Conservation (phyloP, 495 filamentous ascomycete species). For the Podospora pseudocomata region DNA sequence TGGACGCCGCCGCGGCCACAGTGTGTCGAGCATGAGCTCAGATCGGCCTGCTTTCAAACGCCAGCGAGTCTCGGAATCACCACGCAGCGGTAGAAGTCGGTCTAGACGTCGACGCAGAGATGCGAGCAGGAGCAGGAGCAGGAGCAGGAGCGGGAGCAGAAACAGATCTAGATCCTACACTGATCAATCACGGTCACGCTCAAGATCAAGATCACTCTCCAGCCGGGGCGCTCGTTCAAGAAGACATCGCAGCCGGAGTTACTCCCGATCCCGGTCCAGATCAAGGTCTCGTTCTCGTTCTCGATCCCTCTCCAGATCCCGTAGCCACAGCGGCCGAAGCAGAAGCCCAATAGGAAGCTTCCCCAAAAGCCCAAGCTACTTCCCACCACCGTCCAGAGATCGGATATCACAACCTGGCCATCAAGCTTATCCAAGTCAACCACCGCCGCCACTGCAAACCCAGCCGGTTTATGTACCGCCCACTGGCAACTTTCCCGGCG, state of each 20-base stretch:
- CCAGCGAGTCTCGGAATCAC: slow-evolving; percentile 22
- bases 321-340: neutral
- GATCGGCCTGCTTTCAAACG: slow-evolving; percentile 27
- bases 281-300: slow-evolving; percentile 22
- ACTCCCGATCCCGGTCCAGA: slow-evolving; percentile 44
- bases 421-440: neutral
- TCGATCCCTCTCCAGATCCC: neutral
- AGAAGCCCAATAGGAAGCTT: neutral
- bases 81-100: slow-evolving; percentile 8
- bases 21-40: slow-evolving; percentile 28
- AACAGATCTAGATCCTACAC: slow-evolving; percentile 14
- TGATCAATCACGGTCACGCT: slow-evolving; percentile 2
- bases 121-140: too few species aligned
- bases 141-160: slow-evolving; percentile 15
- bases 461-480: neutral
- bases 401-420: neutral
- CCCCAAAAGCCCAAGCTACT: slow-evolving; percentile 2
- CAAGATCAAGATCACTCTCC: slow-evolving; percentile 12
- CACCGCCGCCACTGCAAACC: slow-evolving; percentile 1
- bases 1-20: slow-evolving; percentile 21
- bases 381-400: neutral
- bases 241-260: slow-evolving; percentile 42
- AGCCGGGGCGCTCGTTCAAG: slow-evolving; percentile 28
- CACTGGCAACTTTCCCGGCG: neutral
- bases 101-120: slow-evolving; percentile 8